Base-by-base conservation (phyloP, 768 basidiomycete genomes). In the Udeniomyces megalosporus region DNA sequence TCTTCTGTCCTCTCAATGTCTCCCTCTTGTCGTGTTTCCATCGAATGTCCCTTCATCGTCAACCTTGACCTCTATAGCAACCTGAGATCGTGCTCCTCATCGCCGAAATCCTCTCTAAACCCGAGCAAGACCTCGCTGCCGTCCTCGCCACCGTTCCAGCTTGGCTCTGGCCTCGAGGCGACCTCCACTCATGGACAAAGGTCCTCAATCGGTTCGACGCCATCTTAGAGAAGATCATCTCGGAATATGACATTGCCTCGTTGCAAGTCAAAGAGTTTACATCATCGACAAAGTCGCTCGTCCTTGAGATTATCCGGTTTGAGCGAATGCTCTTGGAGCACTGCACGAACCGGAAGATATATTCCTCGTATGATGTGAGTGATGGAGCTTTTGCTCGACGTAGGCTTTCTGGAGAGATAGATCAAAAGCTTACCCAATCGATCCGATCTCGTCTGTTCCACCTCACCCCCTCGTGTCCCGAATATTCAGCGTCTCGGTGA, bases 261-360 rank as follows among this genome's bases (percentile, higher is more conserved):
- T 77, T 89, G 4, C 93, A 97, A 74, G 73, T 83, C 35, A 84
- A 83, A 60, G 78, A 80, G 28, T 95, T 97, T 70, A 81, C 83
- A 1, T 81, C 84, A 0, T 73, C 77, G 47, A 83, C 83, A 28
- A 92, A 90, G 78, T 79, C 79, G 61, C 77, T 82, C 2, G 72
- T 96, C 14, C 81, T 83, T 66, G 84, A 86, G 71, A 84, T 99
- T 67, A 80, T 99, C 65, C 79, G 83, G 67, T 91, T 99, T 67
- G 83, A 90, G 76, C 80, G 87, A 66, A 75, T 97, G 44, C 76
- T 99, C 56, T 77, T 99, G 69, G 95, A 97, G 76, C 95, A 96
- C 73, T 93, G 91, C 51, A 99, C 95, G 45, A 97, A 93, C 72
- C 79, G 95, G 70, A 97, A 96, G 77, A 86, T 91, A 62, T 99